Conservation (phyloP, 2,329 filamentous ascomycete species). For the Colletotrichum costaricense region DNA sequence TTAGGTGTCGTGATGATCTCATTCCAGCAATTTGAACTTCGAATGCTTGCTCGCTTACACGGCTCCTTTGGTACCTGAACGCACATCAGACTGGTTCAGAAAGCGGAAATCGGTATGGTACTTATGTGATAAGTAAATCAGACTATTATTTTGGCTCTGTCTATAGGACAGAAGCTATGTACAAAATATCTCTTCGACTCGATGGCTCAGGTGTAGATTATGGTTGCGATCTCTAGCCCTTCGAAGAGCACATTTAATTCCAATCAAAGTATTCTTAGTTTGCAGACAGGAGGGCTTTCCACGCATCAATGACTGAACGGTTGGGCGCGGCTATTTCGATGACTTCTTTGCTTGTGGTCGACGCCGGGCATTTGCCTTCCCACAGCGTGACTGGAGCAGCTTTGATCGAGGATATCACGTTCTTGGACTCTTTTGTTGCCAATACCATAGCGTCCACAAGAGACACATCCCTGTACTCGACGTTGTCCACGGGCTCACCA, state of each 20-base stretch:
- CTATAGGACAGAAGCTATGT: no score
- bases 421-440: constrained; percentile 37
- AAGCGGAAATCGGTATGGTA: no score
- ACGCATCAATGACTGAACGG: constrained; percentile 38
- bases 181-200: background rate
- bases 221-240: accelerated
- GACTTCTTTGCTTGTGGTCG: constrained; percentile 43
- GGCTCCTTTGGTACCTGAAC: no score
- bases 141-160: no score
- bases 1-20: background rate
- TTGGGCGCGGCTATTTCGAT: constrained; percentile 44
- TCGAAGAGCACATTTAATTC: accelerated
- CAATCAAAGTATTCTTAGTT: background rate
- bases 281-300: background rate
- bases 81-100: no score
- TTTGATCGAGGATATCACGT: constrained; percentile 44
- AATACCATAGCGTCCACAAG: constrained; percentile 42
- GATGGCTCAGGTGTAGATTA: background rate
- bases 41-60: background rate
- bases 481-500: constrained; percentile 39
- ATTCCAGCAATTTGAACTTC: background rate
- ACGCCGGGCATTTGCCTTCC: constrained; percentile 45
- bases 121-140: no score
- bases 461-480: constrained; percentile 45
- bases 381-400: constrained; percentile 40